phyloP scores from a whole-genome alignment of 192 early-diverging fungal genomes.

The Umbelopsis isabellina region DNA sequence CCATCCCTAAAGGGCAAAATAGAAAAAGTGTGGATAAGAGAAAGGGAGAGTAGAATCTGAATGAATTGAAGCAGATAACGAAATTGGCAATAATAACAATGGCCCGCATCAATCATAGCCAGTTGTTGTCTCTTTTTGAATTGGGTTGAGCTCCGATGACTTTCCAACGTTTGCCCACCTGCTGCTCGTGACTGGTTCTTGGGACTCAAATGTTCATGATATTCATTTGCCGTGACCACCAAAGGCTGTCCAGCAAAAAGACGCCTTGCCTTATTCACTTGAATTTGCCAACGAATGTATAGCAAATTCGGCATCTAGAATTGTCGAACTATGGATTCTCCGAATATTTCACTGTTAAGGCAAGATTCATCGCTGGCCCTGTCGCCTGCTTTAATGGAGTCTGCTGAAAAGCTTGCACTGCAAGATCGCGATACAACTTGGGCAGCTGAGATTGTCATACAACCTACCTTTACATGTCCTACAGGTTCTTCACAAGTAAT shows the following conservation, averaged over 20 bases:
- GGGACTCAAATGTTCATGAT: background rate
- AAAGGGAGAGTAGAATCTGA: background rate
- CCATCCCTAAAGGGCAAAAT: slow-evolving; percentile 8
- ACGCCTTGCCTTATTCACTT: background rate
- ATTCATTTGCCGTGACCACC: background rate
- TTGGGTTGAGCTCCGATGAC: slow-evolving; percentile 23
- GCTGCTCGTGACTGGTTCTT: background rate
- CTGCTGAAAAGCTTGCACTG: no score
- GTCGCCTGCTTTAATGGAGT: no score
- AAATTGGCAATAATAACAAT: slow-evolving; percentile 19
- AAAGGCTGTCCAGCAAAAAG: background rate
- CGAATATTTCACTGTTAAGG: background rate
- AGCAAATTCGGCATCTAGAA: no score
- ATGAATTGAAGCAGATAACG: slow-evolving; percentile 20
- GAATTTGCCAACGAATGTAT: no score
- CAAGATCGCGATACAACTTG: no score
- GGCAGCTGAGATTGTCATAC: no score
- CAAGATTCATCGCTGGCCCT: no score
- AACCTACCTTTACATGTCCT: no score
- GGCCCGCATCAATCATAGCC: slow-evolving; percentile 15
- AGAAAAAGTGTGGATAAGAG: slow-evolving; percentile 18
- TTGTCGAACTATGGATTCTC: background rate
- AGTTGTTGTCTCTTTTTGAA: slow-evolving; percentile 24
- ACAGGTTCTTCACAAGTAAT: no score
- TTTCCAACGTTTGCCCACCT: slow-evolving; percentile 3